Evolutionary conservation across 805 yeast genomes (phyloP).

Genomic region (Candida takata): DNA sequence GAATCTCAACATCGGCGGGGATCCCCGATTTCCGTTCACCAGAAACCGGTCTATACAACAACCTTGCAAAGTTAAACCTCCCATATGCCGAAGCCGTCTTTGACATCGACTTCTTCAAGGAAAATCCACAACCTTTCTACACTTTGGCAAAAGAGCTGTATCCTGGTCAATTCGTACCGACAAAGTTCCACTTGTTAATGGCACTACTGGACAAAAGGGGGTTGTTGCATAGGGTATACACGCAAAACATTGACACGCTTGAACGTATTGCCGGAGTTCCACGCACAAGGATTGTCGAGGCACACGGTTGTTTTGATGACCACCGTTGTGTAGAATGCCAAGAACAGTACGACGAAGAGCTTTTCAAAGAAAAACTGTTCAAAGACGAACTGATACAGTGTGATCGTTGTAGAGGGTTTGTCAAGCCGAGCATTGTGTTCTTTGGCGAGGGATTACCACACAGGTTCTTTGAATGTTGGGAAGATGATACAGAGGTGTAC

Average conservation of each 20-base stretch:
- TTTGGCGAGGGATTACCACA: conserved; percentile 85
- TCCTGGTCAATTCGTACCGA: conserved; percentile 84
- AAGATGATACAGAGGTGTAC: conserved; percentile 32
- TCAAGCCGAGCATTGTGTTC: conserved; percentile 91
- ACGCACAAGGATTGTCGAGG: conserved; percentile 66
- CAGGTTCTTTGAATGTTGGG: conserved; percentile 65
- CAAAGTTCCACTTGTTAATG: conserved; percentile 72
- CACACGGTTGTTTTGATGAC: conserved; percentile 88
- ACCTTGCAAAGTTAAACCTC: conserved; percentile 60
- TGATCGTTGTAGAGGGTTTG: conserved; percentile 55
- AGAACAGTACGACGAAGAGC: conserved; percentile 41
- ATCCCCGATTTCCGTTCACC: conserved; percentile 95
- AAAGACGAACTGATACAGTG: conserved; percentile 40
- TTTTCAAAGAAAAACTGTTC: conserved; percentile 35
- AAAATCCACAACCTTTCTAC: conserved; percentile 79
- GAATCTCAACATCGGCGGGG: conserved; percentile 88
- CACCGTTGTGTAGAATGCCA: conserved; percentile 80
- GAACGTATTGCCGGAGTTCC: conserved; percentile 79
- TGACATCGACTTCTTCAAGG: conserved; percentile 73
- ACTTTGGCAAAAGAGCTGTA: conserved; percentile 76
- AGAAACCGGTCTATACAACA: conserved; percentile 79
- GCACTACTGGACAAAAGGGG: conserved; percentile 58
- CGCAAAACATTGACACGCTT: conserved; percentile 90
- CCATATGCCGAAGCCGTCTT: conserved; percentile 97
- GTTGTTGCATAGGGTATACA: conserved; percentile 62